Evolutionary conservation across 257 asterid species (phyloP).

Genomic region (Salvia hispanica): DNA sequence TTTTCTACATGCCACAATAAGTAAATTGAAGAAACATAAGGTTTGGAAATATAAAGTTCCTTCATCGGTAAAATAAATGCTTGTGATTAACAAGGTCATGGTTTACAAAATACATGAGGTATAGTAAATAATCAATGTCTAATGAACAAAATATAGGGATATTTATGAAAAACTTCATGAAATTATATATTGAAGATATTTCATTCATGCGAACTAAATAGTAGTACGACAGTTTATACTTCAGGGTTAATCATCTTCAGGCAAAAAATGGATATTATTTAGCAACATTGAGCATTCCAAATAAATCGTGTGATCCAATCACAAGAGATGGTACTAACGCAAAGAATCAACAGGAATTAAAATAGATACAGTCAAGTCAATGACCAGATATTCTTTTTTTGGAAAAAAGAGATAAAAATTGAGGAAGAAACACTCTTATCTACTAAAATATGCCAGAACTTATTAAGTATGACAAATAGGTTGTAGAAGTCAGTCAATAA

Average conservation of each 20-base stretch:
- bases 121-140: background rate
- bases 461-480: slow-evolving; percentile 3
- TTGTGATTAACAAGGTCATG: background rate
- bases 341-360: background rate
- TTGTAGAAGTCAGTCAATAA: background rate
- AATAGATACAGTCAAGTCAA: background rate
- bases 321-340: slow-evolving; percentile 4
- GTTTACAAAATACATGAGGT: background rate
- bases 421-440: background rate
- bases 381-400: background rate
- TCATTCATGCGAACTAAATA: background rate
- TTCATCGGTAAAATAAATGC: slow-evolving; percentile 18
- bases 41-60: slow-evolving; percentile 18
- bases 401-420: background rate
- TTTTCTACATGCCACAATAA: slow-evolving; percentile 55
- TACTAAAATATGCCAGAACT: background rate
- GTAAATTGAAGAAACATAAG: slow-evolving; percentile 28
- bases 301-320: slow-evolving; percentile 16
- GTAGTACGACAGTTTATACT: background rate
- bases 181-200: background rate
- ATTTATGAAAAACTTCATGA: background rate
- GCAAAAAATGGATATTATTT: background rate
- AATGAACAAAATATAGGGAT: background rate
- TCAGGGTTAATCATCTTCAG: background rate
- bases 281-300: slow-evolving; percentile 1